Base-by-base conservation (phyloP, 805 yeast genomes). In the Starmerella apicola region DNA sequence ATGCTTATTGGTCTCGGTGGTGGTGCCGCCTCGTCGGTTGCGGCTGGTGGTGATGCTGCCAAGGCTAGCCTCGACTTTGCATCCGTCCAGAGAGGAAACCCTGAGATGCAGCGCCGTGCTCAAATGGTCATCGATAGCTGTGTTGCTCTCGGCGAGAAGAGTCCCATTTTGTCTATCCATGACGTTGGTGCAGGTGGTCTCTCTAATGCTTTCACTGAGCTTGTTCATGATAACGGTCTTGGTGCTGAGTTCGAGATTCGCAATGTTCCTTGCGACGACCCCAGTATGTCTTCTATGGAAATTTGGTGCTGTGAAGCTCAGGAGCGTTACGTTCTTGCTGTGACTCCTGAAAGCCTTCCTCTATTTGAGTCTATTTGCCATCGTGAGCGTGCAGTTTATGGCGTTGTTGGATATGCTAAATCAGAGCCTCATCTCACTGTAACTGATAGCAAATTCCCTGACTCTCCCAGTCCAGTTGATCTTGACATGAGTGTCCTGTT, bases 181-280 rank as follows among this genome's bases (percentile, higher is more conserved):
- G 99, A 91, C 64, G 98, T 91, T 34, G 99, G 99, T 62, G 99
- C 99, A 36, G 99, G 99, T 62, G 99, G 99, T 36, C 68, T 91
- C 50, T 85, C 96, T 17, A 91, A 91, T 55, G 99, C 98, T 7
- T 68, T 91, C 52, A 96, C 99, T 8, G 99, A 91, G 65, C 71
- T 91, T 50, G 98, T 91, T 20, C 96, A 91, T 57, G 99, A 91
- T 61, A 91, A 91, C 59, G 91, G 81, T 50, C 71, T 91, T 47
- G 99, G 99, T 59, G 99, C 95, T 22, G 70, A 60, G 49, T 91
- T 91, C 49, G 95, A 91, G 62, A 70, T 91, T 50, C 76, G 99
- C 63, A 81, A 86, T 41, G 79, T 91, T 42, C 73, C 94, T 41
- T 78, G 85, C 27, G 71, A 85, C 49, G 99, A 91, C 62, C 94